Base-by-base conservation (phyloP, 2,329 filamentous ascomycete genomes). In the Helminthosporium solani region DNA sequence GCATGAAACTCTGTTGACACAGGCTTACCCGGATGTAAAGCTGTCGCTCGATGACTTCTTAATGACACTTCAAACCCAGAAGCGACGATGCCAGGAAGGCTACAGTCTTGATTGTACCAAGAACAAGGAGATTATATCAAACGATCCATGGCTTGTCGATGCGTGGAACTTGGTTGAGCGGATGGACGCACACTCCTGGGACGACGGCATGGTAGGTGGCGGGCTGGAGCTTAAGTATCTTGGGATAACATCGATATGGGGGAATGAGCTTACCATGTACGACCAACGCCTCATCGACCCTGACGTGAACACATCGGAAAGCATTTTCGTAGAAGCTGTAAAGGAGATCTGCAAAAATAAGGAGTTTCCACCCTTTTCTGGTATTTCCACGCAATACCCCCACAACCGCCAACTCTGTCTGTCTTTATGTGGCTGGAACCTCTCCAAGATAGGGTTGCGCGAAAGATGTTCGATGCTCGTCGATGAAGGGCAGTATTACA, bases 151-250 rank as follows among this genome's bases (percentile, higher is more conserved):
- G 81, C 74, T 92, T n/a, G 79, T 83, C 46, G 85, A 87, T 45
- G 73, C 88, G n/a, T 95, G 89, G 89, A 80, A 83, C 37, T 88
- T 87, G 77, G 76, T 91, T 38, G 77, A 80, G 47, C 82, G 86
- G n/a, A 71, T 77, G 53, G 83, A 88, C 55, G 75, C 79, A 20
- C 82, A 83, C 23, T 82, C 85, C 2, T 75, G 78, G 28, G 78
- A 85, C 52, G 80, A 83, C 37, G 85, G 84, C n/a, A 87, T 94
- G 86, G 74, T 86, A 20, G 75, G 83, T 7, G 77, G 81, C 11
- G 79, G 78, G 2, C 73, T 90, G 3, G 88, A 94, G 57, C 71
- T 92, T 16, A 86, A 85, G 59, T 94, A 87, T 58, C 75, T 92
- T 47, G 89, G 89, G 1, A 83, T 91, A 6, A 75, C 82, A 43